Conservation (phyloP, 2,329 filamentous ascomycete genomes). For the Arthrobotrys sinensis region DNA sequence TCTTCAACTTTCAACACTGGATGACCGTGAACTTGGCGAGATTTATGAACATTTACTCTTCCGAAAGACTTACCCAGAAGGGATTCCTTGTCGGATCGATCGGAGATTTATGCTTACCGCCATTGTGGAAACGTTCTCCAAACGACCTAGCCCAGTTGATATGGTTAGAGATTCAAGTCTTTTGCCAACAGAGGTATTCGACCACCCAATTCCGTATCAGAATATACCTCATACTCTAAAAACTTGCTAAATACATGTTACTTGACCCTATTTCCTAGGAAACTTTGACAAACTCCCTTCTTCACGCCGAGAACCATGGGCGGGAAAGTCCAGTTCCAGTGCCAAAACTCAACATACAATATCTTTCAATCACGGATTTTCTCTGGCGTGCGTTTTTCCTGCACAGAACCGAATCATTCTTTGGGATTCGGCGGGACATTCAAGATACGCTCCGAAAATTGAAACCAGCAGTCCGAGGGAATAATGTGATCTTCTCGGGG, state of each 20-base stretch:
- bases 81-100: constrained; percentile 76
- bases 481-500: constrained; percentile 80
- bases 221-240: background rate
- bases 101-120: constrained; percentile 79
- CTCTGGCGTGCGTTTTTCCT: constrained; percentile 94
- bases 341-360: constrained; percentile 95
- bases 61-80: constrained; percentile 84
- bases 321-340: constrained; percentile 89
- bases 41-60: constrained; percentile 82
- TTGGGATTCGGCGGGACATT: constrained; percentile 91
- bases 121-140: constrained; percentile 81
- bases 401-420: constrained; percentile 92
- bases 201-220: background rate
- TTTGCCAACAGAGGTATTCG: constrained; percentile 82
- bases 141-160: constrained; percentile 86
- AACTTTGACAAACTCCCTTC: constrained; percentile 81
- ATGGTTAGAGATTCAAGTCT: constrained; percentile 78
- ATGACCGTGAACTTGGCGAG: constrained; percentile 80
- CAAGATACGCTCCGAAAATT: constrained; percentile 85
- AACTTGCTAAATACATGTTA: background rate
- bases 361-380: constrained; percentile 94
- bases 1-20: constrained; percentile 79
- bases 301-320: constrained; percentile 88
- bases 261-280: constrained; percentile 51
- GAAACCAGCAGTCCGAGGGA: constrained; percentile 78